Percentiles rank a stretch among this genome's conserved stretches.
Evolutionary conservation across 371 early-diverging fungal species (phyloP).

Genomic region (Rhizopus stolonifer): DNA sequence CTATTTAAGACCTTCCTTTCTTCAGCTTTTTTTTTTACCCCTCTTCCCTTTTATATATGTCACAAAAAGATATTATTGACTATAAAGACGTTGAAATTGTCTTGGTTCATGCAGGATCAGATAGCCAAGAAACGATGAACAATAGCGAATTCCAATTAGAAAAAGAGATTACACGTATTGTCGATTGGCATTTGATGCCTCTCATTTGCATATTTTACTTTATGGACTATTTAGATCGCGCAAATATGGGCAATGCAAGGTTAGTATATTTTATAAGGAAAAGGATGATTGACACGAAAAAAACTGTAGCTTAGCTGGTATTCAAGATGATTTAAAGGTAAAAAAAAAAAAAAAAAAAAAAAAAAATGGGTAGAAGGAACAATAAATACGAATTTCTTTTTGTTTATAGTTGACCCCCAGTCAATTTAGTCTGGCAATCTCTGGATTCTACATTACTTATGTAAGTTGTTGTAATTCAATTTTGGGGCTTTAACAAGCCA

Average conservation of each 20-base stretch:
- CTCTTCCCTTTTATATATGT: too few species aligned
- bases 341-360: not conserved
- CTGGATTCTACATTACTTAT: slow-evolving; percentile 46
- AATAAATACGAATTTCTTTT: slow-evolving; percentile 1
- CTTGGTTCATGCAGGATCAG: too few species aligned
- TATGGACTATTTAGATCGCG: slow-evolving; percentile 46
- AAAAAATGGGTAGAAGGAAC: too few species aligned
- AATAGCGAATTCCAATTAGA: slow-evolving; percentile 21
- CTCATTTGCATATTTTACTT: slow-evolving; percentile 50
- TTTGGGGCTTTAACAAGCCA: not conserved
- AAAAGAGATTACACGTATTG: slow-evolving; percentile 25
- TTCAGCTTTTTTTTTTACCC: too few species aligned
- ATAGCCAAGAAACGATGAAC: not conserved
- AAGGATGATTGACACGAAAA: not conserved
- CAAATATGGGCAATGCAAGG: slow-evolving; percentile 51
- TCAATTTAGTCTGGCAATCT: slow-evolving; percentile 28
- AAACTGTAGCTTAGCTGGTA: slow-evolving; percentile 20
- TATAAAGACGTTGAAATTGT: too few species aligned
- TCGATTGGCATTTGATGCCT: slow-evolving; percentile 44
- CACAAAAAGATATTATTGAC: too few species aligned
- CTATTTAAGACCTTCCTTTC: too few species aligned
- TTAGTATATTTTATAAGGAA: slow-evolving; percentile 11
- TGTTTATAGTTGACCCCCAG: slow-evolving; percentile 26
- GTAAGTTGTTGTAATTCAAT: too few species aligned
- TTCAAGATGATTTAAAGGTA: slow-evolving; percentile 25